phyloP scores from a whole-genome alignment of 2,329 filamentous ascomycete genomes.

The Teratosphaeriaceae sp. region DNA sequence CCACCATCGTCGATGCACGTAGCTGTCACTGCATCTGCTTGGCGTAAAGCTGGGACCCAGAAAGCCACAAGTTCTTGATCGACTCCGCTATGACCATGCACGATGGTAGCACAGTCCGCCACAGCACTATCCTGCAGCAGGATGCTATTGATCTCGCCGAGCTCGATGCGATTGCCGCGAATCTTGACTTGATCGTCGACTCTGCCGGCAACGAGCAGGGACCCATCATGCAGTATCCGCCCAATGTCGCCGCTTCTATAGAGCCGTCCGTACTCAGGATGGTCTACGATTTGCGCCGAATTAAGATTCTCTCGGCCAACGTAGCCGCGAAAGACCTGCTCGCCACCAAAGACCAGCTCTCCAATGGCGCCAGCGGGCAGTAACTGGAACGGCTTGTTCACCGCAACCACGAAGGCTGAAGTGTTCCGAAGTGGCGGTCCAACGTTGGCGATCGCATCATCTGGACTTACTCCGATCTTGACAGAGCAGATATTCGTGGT shows the following conservation, averaged over 20 bases:
- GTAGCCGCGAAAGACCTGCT: conserved; percentile 71
- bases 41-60: conserved; percentile 48
- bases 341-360: conserved; percentile 80
- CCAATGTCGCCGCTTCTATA: conserved; percentile 82
- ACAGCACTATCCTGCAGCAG: conserved; percentile 49
- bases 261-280: conserved; percentile 62
- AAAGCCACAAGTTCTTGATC: conserved; percentile 60
- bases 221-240: conserved; percentile 68
- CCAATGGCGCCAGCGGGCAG: conserved; percentile 68
- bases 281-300: conserved; percentile 59
- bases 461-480: conserved; percentile 49
- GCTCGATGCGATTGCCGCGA: conserved; percentile 71
- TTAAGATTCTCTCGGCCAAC: conserved; percentile 60
- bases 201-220: conserved; percentile 65
- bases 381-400: conserved; percentile 40
- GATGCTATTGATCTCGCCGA: conserved; percentile 64
- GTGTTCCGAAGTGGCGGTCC: conserved; percentile 69
- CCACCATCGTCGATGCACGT: conserved; percentile 2
- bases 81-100: conserved; percentile 40
- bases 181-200: conserved; percentile 78
- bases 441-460: conserved; percentile 66
- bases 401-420: conserved; percentile 58
- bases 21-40: not conserved
- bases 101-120: conserved; percentile 57
- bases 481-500: conserved; percentile 84